Percentiles rank a stretch among this genome's conserved stretches.
Conservation (phyloP, 129 eudicot species). For the Centaurea solstitialis region DNA sequence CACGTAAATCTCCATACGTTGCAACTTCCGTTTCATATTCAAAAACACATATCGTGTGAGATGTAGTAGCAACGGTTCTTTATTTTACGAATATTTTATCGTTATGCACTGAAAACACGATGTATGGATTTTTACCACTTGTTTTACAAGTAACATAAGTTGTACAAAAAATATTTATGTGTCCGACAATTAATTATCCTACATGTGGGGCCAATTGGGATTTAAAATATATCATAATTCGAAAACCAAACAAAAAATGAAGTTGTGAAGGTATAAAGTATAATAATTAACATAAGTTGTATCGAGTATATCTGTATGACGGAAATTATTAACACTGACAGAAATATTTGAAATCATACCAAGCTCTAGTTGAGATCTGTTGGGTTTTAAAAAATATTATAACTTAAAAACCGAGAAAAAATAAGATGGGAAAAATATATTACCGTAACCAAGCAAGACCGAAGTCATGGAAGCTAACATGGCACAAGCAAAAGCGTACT, state of each 20-base stretch:
- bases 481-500: slow-evolving; percentile 61
- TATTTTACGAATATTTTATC: not conserved
- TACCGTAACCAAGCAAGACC: slow-evolving; percentile 69
- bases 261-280: not conserved
- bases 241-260: not conserved
- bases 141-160: not conserved
- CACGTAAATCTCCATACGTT: not conserved
- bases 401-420: not conserved
- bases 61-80: not conserved
- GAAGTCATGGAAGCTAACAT: slow-evolving; percentile 74
- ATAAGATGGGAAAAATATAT: not conserved
- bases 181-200: no score
- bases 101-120: not conserved
- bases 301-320: not conserved
- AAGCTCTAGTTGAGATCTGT: not conserved
- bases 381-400: not conserved
- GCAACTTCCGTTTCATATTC: slow-evolving; percentile 7
- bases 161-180: not conserved
- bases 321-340: not conserved
- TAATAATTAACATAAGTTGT: no score
- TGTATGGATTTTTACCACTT: not conserved
- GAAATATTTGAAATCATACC: not conserved
- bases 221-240: not conserved
- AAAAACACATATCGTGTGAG: slow-evolving; percentile 10
- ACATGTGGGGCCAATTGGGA: no score